Percentiles rank a stretch among this genome's conserved stretches.
Conservation (phyloP, 164 flowering plant species). For the Aristolochia contorta region DNA sequence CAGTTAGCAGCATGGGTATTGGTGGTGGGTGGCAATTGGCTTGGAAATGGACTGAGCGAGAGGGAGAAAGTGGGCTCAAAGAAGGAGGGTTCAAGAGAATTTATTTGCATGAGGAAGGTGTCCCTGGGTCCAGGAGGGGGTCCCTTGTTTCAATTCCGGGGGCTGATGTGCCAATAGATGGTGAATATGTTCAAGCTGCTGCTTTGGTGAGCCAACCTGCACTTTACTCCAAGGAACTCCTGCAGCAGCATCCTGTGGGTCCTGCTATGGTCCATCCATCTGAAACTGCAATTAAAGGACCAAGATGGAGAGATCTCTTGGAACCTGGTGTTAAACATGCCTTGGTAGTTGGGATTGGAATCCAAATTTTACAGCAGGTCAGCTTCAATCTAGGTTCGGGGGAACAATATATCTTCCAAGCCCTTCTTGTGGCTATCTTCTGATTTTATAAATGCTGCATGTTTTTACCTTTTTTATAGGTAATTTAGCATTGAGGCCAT, state of each 20-base stretch:
- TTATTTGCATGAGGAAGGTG: slow-evolving; percentile 43
- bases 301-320: slow-evolving; percentile 35
- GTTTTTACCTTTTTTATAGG: too few relatives aligned
- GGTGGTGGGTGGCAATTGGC: slow-evolving; percentile 70
- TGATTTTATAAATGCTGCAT: too few relatives aligned
- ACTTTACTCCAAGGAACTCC: slow-evolving; percentile 37
- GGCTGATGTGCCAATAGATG: slow-evolving; percentile 20
- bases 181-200: slow-evolving; percentile 40
- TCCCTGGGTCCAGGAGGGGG: slow-evolving; percentile 34
- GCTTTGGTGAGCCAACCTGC: slow-evolving; percentile 53
- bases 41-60: slow-evolving; percentile 39
- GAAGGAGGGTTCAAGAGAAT: slow-evolving; percentile 47
- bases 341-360: slow-evolving; percentile 43
- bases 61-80: slow-evolving; percentile 41
- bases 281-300: slow-evolving; percentile 27
- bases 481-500: too few relatives aligned
- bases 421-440: too few relatives aligned
- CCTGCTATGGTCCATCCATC: slow-evolving; percentile 52
- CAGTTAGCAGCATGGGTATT: slow-evolving; percentile 34
- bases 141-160: slow-evolving; percentile 47
- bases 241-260: slow-evolving; percentile 38
- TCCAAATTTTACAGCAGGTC: slow-evolving; percentile 63
- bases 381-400: not conserved
- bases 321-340: slow-evolving; percentile 59
- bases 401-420: not conserved